Conservation (phyloP, 176 grass and related monocot species). For the Eragrostis nindensis region DNA sequence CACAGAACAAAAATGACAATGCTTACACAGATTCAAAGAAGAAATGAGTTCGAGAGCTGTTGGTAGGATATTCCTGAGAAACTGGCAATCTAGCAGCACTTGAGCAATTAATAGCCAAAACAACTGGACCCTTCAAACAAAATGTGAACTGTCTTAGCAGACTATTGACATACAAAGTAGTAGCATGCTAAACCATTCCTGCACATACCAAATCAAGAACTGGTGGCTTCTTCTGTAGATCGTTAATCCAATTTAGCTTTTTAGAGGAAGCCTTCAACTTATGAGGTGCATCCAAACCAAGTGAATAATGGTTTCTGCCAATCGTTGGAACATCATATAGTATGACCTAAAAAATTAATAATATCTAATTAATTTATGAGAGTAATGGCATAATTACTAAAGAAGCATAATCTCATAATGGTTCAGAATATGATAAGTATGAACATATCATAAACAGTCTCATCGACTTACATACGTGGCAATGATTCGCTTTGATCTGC, state of each 20-base stretch:
- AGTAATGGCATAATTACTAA: constrained; percentile 12
- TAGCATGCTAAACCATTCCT: constrained; percentile 24
- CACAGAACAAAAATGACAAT: constrained; percentile 29
- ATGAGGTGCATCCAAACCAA: constrained; percentile 48
- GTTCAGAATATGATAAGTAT: constrained; percentile 5
- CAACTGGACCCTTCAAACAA: constrained; percentile 59
- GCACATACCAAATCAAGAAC: constrained; percentile 76
- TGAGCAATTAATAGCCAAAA: constrained; percentile 94
- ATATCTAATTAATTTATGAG: constrained; percentile 34
- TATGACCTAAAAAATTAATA: constrained; percentile 69
- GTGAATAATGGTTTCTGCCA: constrained; percentile 81
- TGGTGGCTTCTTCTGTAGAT: constrained; percentile 56
- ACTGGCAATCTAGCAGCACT: constrained; percentile 54
- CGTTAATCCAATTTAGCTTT: constrained; percentile 81
- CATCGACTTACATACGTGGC: constrained; percentile 93
- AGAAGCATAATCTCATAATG: constrained; percentile 12
- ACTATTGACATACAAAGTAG: constrained; percentile 23
- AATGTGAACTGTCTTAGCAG: constrained; percentile 32
- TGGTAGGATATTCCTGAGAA: constrained; percentile 38
- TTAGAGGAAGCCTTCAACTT: constrained; percentile 40
- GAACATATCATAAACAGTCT: constrained; percentile 37
- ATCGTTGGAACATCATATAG: constrained; percentile 67
- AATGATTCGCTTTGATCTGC: constrained; percentile 59
- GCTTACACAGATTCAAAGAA: constrained; percentile 65
- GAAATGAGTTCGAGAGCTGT: constrained; percentile 38